Base-by-base conservation (phyloP, 2,329 filamentous ascomycete genomes). In the Fusarium subtropicale region DNA sequence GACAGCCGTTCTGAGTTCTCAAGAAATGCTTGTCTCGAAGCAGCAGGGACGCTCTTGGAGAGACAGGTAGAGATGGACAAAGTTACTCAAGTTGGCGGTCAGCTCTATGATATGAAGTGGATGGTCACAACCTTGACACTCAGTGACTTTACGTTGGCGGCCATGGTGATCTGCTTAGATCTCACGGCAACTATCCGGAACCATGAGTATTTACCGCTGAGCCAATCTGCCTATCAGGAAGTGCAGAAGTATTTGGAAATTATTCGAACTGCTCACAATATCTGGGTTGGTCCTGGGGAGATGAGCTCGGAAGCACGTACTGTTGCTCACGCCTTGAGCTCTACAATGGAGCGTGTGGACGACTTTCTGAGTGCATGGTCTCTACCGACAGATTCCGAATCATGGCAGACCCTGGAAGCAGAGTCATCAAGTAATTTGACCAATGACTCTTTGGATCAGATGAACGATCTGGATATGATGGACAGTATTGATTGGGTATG, bases 101-200 rank as follows among this genome's bases (percentile, higher is more conserved):
- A 79, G 8, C 56, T 87, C 5, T 76, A 81, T 56, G 76, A 79
- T 7, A 79, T 84, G 41, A 74, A 79, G 22, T 85, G 83, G 79
- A 82, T 86, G 71, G 59, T 85, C 3, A 80, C 77, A 1, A 80
- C 81, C 0, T 73, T 87, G 18, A 79, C 81, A 0, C 76, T 78
- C 42, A 81, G 84, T n/a, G 84, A 87, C 56, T 86, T 84, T 44
- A 76, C 87, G 2, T 78, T 87, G 2, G 85, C 85, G 0, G 80
- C 82, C 10, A 86, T 86, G 81, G 81, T 87, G 16, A 71, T 87
- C 5, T 87, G 82, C 56, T 69, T 86, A 0, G 74, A 78, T 22
- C 53, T 78, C 0, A 76, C 76, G 0, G 54, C 77, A 4, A 60
- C 52, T 20, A 68, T 76, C 50, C 34, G 28, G 36, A 41, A 20